phyloP scores from a whole-genome alignment of 1,284 basidiomycete species.

The Tylopilus sp. region DNA sequence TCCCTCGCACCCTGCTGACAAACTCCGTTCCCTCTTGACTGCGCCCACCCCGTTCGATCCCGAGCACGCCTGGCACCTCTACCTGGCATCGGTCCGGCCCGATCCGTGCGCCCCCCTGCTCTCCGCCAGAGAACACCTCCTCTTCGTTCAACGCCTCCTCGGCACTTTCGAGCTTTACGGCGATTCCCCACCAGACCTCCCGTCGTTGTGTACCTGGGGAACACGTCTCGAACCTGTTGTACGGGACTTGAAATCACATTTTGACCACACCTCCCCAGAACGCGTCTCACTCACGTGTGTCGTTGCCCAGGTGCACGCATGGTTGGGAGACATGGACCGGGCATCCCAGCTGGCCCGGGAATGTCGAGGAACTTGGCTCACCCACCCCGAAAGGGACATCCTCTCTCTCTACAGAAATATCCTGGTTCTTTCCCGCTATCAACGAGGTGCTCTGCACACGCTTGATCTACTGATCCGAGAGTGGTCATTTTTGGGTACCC shows the following conservation, averaged over 20 bases:
- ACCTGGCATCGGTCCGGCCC: slow-evolving; percentile 25
- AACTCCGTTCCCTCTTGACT: slow-evolving; percentile 25
- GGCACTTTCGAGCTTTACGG: slow-evolving; percentile 30
- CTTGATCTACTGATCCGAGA: slow-evolving; percentile 47
- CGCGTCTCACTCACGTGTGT: slow-evolving; percentile 32
- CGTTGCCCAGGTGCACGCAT: slow-evolving; percentile 35
- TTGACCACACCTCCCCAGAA: slow-evolving; percentile 17
- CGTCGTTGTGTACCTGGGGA: slow-evolving; percentile 39
- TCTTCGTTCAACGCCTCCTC: slow-evolving; percentile 37
- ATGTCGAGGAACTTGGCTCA: slow-evolving; percentile 19
- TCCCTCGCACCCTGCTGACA: slow-evolving; percentile 3
- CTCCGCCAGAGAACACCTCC: slow-evolving; percentile 28
- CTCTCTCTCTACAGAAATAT: slow-evolving; percentile 43
- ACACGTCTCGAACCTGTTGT: slow-evolving; percentile 38
- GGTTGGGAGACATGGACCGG: slow-evolving; percentile 38
- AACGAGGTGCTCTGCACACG: slow-evolving; percentile 38
- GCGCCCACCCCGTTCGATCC: slow-evolving; percentile 32
- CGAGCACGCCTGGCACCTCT: slow-evolving; percentile 41
- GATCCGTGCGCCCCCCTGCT: slow-evolving; percentile 13
- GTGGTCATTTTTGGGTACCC: slow-evolving; percentile 41
- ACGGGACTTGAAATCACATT: slow-evolving; percentile 23
- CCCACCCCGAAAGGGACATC: slow-evolving; percentile 21
- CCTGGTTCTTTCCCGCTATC: slow-evolving; percentile 39
- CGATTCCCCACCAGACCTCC: slow-evolving; percentile 21
- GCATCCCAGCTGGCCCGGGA: slow-evolving; percentile 34